Evolutionary conservation across 257 asterid species (phyloP).

Genomic region (Echites panduratus): DNA sequence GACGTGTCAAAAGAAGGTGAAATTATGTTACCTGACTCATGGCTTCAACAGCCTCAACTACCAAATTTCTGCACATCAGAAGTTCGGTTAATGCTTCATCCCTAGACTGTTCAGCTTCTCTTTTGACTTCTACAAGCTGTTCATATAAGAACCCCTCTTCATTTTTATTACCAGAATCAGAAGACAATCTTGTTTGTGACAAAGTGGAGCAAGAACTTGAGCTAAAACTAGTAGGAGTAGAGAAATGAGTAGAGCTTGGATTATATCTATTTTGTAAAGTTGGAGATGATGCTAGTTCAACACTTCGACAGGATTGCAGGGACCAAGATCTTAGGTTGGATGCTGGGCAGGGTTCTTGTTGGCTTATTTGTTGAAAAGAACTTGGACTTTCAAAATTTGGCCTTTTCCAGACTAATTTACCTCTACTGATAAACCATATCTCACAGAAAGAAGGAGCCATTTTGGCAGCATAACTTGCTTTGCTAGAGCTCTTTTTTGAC

Average conservation of each 20-base stretch:
- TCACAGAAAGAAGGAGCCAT: slow-evolving; percentile 65
- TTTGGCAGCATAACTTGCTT: slow-evolving; percentile 59
- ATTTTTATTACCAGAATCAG: slow-evolving; percentile 20
- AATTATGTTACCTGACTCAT: slow-evolving; percentile 37
- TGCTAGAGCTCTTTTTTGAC: slow-evolving; percentile 55
- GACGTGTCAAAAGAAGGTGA: not conserved
- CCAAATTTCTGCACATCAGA: slow-evolving; percentile 36
- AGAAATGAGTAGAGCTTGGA: slow-evolving; percentile 15
- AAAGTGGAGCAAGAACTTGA: slow-evolving; percentile 27
- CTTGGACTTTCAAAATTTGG: slow-evolving; percentile 36
- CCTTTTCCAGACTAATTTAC: slow-evolving; percentile 64
- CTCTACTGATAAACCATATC: slow-evolving; percentile 68
- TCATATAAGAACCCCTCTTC: slow-evolving; percentile 37
- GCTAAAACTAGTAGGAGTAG: slow-evolving; percentile 25
- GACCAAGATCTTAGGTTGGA: slow-evolving; percentile 32
- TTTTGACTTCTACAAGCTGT: slow-evolving; percentile 34
- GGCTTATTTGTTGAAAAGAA: slow-evolving; percentile 25
- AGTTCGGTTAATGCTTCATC: slow-evolving; percentile 40
- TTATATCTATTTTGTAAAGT: slow-evolving; percentile 17
- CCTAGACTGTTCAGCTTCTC: slow-evolving; percentile 38
- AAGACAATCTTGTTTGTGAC: slow-evolving; percentile 27
- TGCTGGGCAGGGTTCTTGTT: slow-evolving; percentile 20
- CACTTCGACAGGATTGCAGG: slow-evolving; percentile 18
- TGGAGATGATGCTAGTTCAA: slow-evolving; percentile 12
- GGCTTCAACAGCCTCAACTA: slow-evolving; percentile 45